Conservation (phyloP, 2,329 filamentous ascomycete species). For the Microthyrium microscopicum region DNA sequence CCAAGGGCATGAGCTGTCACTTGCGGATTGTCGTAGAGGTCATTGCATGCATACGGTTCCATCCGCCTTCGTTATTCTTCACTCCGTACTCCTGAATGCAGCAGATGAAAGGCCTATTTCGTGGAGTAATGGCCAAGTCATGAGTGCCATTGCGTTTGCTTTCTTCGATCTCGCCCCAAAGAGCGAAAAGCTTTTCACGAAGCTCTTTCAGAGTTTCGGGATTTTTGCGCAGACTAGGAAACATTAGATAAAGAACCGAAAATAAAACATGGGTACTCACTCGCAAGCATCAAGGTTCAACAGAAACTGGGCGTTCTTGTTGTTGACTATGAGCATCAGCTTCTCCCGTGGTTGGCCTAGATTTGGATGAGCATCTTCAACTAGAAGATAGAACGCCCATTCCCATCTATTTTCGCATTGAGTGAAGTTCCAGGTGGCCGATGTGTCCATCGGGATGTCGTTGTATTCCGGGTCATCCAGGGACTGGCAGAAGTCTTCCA, state of each 20-base stretch:
- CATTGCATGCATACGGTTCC: slow-evolving; percentile 18
- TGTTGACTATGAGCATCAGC: slow-evolving; percentile 43
- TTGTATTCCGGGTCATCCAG: slow-evolving; percentile 20
- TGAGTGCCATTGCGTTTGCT: slow-evolving; percentile 28
- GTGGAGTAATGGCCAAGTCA: slow-evolving; percentile 11
- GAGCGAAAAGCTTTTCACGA: slow-evolving; percentile 52
- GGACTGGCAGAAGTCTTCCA: slow-evolving; percentile 53
- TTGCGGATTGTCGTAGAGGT: slow-evolving; percentile 14
- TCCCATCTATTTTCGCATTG: slow-evolving; percentile 40
- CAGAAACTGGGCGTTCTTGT: slow-evolving; percentile 37
- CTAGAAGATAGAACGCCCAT: slow-evolving; percentile 66
- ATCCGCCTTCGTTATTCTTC: slow-evolving; percentile 13
- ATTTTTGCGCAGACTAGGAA: slow-evolving; percentile 39
- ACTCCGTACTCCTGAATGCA: slow-evolving; percentile 26
- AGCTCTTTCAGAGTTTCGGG: slow-evolving; percentile 33
- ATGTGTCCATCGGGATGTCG: slow-evolving; percentile 28
- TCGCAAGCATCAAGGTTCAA: slow-evolving; percentile 37
- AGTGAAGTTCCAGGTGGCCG: slow-evolving; percentile 16
- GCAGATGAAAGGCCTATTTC: slow-evolving; percentile 29
- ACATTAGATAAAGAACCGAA: slow-evolving; percentile 8
- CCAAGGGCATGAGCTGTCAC: background rate
- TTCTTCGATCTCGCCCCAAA: slow-evolving; percentile 82
- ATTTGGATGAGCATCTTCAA: slow-evolving; percentile 47
- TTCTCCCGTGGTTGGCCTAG: slow-evolving; percentile 12
- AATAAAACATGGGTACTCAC: slow-evolving; percentile 23